phyloP scores from a whole-genome alignment of 164 flowering plant species.

The Cinnamomum micranthum region DNA sequence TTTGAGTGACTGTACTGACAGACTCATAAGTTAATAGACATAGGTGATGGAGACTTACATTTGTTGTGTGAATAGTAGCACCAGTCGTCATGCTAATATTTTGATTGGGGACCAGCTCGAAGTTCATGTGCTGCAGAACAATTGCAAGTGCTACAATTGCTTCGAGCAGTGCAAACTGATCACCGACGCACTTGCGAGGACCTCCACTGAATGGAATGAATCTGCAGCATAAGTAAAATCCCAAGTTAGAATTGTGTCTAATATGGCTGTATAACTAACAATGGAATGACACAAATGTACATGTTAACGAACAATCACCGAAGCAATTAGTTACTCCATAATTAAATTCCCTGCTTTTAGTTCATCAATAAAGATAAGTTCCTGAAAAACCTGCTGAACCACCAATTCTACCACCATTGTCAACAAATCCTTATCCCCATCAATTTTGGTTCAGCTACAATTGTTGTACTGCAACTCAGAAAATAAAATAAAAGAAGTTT shows the following conservation, averaged over 20 bases:
- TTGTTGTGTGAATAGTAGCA: conserved; percentile 95
- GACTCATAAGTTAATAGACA: neutral
- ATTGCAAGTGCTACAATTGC: conserved; percentile 80
- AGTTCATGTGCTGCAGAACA: conserved; percentile 64
- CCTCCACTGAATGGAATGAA: conserved; percentile 98
- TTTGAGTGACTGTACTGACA: neutral
- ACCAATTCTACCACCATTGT: too few species aligned
- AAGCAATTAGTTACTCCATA: too few species aligned
- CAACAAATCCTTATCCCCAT: too few species aligned
- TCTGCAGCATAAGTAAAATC: conserved; percentile 26
- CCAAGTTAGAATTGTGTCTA: neutral
- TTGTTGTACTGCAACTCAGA: too few species aligned
- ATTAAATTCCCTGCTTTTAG: too few species aligned
- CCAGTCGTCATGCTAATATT: conserved; percentile 92
- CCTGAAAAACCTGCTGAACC: too few species aligned
- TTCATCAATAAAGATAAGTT: too few species aligned
- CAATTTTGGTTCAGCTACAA: too few species aligned
- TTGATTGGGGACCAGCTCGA: conserved; percentile 87
- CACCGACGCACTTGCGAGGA: conserved; percentile 93
- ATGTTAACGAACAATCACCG: too few species aligned
- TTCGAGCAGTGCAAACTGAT: conserved; percentile 93
- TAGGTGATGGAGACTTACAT: conserved; percentile 37
- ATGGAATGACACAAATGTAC: too few species aligned
- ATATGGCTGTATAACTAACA: too few species aligned
- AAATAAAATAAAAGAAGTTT: too few species aligned